A percentile compares a stretch with the other conserved stretches of the same genome.
These are phyloP conservation scores for Rutstroemia sp. DNA, from an alignment of 2,329 filamentous ascomycete species.

Conservation along the genomic window DNA sequence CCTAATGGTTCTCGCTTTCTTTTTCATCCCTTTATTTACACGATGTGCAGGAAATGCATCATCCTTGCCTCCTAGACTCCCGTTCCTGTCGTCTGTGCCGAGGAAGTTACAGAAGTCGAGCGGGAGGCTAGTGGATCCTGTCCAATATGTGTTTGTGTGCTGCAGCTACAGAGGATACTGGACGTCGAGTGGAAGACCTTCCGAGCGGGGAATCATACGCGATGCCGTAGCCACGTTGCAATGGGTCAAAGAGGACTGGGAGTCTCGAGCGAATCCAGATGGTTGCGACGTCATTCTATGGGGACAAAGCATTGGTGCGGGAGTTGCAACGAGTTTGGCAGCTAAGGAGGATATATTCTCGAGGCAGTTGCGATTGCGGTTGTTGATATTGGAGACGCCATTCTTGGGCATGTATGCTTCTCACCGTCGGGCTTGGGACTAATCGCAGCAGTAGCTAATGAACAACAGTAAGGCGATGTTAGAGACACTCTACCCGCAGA, in stretches of 20 bases:
- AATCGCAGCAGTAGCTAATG: neutral
- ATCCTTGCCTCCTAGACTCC: conserved; percentile 49
- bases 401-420: conserved; percentile 52
- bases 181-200: conserved; percentile 65
- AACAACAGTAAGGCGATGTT: conserved; percentile 51
- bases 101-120: conserved; percentile 35
- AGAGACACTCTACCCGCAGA: conserved; percentile 65
- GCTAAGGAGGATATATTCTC: conserved; percentile 11
- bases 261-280: conserved; percentile 12
- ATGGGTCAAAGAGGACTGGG: conserved; percentile 47
- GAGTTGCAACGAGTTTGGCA: conserved; percentile 53
- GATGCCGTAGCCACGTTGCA: conserved; percentile 58
- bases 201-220: conserved; percentile 60
- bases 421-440: neutral
- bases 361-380: conserved; percentile 26
- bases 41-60: conserved; percentile 46
- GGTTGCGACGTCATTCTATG: conserved; percentile 49
- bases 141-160: conserved; percentile 43
- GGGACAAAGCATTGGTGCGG: conserved; percentile 72
- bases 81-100: conserved; percentile 47
- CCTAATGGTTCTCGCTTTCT: neutral
- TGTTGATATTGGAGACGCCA: conserved; percentile 67
- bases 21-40: conserved; percentile 1
- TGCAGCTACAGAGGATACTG: conserved; percentile 54
- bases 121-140: neutral